Conservation (phyloP, 225 moss, liverwort and hornwort genomes). For the Neckera pumila region DNA sequence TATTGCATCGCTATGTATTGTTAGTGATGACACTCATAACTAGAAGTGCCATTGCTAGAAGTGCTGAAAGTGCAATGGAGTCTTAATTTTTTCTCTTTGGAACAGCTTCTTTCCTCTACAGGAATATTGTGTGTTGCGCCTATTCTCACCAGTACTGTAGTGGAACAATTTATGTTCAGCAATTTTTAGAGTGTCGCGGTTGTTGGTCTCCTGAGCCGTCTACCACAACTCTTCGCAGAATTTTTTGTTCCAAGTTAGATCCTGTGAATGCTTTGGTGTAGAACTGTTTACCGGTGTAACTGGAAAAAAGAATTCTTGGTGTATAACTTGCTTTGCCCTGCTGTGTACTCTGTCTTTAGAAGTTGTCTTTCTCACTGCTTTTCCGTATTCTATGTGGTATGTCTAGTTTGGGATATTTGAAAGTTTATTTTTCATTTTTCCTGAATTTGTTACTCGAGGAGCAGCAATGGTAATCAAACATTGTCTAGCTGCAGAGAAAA, state of each 20-base stretch:
- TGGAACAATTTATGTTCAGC: neutral
- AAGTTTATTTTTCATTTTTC: neutral
- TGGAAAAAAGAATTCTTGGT: neutral
- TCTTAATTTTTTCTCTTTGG: neutral
- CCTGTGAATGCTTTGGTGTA: neutral
- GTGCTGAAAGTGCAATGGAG: neutral
- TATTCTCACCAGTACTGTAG: neutral
- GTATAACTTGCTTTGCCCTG: neutral
- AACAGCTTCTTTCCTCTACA: neutral
- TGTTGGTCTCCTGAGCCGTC: neutral
- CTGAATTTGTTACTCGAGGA: neutral
- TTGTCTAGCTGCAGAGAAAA: slow-evolving; percentile 29
- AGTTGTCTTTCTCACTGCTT: neutral
- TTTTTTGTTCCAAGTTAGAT: neutral
- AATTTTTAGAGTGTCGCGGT: neutral
- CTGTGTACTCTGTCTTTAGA: neutral
- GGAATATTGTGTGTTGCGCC: neutral
- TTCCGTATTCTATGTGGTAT: neutral
- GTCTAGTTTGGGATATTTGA: neutral
- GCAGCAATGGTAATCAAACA: slow-evolving; percentile 8
- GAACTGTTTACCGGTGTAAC: neutral
- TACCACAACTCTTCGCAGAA: neutral
- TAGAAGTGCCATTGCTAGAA: neutral
- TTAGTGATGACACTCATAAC: neutral
- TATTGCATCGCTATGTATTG: neutral